phyloP scores from a whole-genome alignment of 495 filamentous ascomycete species.

The Letharia columbiana region DNA sequence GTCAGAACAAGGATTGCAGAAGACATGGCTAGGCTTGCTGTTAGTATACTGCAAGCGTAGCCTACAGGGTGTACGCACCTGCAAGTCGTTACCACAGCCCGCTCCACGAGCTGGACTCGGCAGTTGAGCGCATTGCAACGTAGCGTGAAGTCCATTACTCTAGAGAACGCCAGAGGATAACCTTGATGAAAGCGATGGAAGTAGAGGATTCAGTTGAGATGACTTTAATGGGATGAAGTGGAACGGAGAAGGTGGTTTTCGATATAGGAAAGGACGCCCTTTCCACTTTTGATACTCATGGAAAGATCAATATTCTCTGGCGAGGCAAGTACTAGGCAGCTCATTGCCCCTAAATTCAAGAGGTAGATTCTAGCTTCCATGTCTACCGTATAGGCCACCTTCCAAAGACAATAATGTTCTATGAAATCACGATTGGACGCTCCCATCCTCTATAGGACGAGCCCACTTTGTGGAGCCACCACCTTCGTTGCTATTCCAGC shows the following conservation, averaged over 20 bases:
- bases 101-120: constrained; percentile 58
- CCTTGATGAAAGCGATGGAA: background rate
- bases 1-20: constrained; percentile 71
- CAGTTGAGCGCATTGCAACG: constrained; percentile 81
- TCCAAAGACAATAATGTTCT: background rate
- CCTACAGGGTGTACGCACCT: constrained; percentile 43
- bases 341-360: background rate
- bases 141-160: constrained; percentile 59
- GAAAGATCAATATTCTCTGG: background rate
- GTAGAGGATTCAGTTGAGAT: background rate
- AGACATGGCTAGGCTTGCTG: constrained; percentile 58
- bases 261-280: background rate
- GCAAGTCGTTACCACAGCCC: constrained; percentile 86
- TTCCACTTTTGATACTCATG: background rate
- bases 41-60: background rate
- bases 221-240: background rate
- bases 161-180: too few species aligned
- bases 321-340: background rate
- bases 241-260: background rate
- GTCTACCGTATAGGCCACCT: background rate
- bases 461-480: background rate
- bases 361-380: background rate
- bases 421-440: background rate
- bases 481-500: background rate
- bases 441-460: background rate